Evolutionary conservation across 176 grass and related monocot genomes (phyloP).

Genomic region (Aechmea fasciata): DNA sequence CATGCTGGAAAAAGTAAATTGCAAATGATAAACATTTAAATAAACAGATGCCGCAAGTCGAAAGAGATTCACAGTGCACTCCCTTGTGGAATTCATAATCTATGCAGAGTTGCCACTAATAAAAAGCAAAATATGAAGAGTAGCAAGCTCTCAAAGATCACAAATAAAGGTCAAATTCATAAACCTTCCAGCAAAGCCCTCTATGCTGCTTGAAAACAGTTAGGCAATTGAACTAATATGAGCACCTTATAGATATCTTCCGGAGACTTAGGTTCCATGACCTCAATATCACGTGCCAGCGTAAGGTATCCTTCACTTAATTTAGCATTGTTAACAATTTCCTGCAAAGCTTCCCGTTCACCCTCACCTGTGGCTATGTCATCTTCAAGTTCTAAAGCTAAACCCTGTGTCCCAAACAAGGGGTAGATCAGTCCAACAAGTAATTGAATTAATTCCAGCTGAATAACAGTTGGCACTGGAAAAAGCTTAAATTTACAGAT

Average conservation of each 20-base stretch:
- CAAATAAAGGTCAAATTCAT: too few species aligned
- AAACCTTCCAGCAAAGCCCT: neutral
- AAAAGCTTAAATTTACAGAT: too few species aligned
- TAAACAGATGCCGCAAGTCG: neutral
- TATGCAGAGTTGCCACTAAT: neutral
- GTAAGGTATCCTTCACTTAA: conserved; percentile 83
- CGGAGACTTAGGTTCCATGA: conserved; percentile 96
- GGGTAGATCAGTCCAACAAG: neutral
- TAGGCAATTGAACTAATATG: neutral
- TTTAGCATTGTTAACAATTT: conserved; percentile 83
- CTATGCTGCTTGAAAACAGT: neutral
- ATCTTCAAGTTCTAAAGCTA: conserved; percentile 74
- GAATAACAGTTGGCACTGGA: too few species aligned
- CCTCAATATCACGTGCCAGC: conserved; percentile 95
- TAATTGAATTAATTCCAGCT: neutral
- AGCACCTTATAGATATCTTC: conserved; percentile 98
- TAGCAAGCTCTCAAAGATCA: too few species aligned
- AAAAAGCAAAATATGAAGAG: too few species aligned
- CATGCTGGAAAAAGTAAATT: neutral
- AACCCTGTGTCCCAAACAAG: conserved; percentile 45
- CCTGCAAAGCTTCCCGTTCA: conserved; percentile 78
- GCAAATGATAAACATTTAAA: neutral
- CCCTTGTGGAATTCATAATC: neutral
- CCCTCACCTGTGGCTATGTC: conserved; percentile 79
- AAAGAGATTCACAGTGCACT: too few species aligned